phyloP scores from a whole-genome alignment of 768 basidiomycete genomes.

The Termitomyces sp. region DNA sequence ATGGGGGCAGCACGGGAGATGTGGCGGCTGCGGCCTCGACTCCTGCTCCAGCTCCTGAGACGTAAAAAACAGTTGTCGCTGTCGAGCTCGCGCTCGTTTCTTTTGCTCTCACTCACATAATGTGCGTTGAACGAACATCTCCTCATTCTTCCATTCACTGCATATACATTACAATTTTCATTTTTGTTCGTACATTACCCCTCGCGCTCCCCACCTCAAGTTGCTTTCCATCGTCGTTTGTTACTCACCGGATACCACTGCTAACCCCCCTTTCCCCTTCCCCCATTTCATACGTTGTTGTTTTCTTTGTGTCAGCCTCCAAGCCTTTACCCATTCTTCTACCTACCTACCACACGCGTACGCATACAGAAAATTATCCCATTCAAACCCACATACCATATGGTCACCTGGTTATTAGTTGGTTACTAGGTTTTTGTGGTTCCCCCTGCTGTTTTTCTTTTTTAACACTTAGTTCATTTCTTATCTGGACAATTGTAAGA shows the following conservation, averaged over 20 bases:
- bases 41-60: neutral
- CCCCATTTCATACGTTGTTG: neutral
- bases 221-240: neutral
- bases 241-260: conserved; percentile 7
- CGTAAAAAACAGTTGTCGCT: neutral
- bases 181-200: neutral
- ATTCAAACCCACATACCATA: conserved; percentile 8
- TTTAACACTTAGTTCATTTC: neutral
- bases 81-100: neutral
- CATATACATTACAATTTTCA: neutral
- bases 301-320: neutral
- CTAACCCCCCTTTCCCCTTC: neutral
- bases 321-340: neutral
- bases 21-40: neutral
- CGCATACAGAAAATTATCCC: neutral
- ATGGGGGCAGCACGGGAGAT: conserved; percentile 6
- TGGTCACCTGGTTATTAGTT: conserved; percentile 7
- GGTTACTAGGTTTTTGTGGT: conserved; percentile 4
- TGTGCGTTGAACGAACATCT: neutral
- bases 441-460: neutral
- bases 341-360: neutral
- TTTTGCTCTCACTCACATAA: neutral
- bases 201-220: neutral
- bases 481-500: neutral
- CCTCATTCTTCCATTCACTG: neutral